These are phyloP conservation scores for Blumeriella jaapii DNA, from an alignment of 2,329 filamentous ascomycete genomes.

Conservation along the genomic window DNA sequence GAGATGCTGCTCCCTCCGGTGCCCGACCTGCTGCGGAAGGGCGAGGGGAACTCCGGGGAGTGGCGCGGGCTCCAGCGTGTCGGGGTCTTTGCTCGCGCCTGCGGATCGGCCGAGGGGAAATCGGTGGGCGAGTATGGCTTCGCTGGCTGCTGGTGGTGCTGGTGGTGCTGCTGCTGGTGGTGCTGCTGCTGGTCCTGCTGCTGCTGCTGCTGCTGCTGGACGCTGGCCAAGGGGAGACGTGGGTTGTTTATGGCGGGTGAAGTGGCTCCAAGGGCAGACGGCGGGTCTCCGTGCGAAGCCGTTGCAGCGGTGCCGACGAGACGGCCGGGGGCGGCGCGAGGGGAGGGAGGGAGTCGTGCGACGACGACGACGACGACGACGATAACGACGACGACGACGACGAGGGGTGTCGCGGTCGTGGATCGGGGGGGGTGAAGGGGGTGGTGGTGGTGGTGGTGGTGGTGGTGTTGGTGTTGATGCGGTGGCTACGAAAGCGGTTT, in stretches of 20 bases:
- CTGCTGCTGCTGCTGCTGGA: too few species aligned
- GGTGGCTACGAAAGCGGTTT: too few species aligned
- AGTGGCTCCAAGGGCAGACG: slow-evolving; percentile 11
- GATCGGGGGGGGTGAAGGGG: too few species aligned
- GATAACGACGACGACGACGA: not conserved
- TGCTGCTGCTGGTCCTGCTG: too few species aligned
- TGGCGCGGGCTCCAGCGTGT: slow-evolving; percentile 26
- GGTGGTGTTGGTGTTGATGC: slow-evolving; percentile 5
- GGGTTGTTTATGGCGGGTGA: slow-evolving; percentile 19
- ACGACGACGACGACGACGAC: slow-evolving; percentile 4
- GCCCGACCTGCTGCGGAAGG: slow-evolving; percentile 20
- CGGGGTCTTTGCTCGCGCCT: slow-evolving; percentile 35
- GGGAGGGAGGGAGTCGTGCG: slow-evolving; percentile 5
- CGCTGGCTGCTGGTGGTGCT: too few species aligned
- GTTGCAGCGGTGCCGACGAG: slow-evolving; percentile 21
- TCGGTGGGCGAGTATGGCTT: slow-evolving; percentile 20
- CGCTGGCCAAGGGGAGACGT: slow-evolving; percentile 22
- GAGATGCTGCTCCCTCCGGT: slow-evolving; percentile 19
- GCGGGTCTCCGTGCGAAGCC: slow-evolving; percentile 22
- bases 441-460: too few species aligned
- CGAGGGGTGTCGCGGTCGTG: not conserved
- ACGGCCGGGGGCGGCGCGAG: too few species aligned
- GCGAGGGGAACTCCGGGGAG: slow-evolving; percentile 20
- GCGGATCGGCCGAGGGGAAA: slow-evolving; percentile 13
- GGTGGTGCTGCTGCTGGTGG: too few species aligned